Percentiles rank a stretch among this genome's conserved stretches.
These are phyloP conservation scores for Mycena galopus DNA, from an alignment of 768 basidiomycete species.

Conservation along the genomic window DNA sequence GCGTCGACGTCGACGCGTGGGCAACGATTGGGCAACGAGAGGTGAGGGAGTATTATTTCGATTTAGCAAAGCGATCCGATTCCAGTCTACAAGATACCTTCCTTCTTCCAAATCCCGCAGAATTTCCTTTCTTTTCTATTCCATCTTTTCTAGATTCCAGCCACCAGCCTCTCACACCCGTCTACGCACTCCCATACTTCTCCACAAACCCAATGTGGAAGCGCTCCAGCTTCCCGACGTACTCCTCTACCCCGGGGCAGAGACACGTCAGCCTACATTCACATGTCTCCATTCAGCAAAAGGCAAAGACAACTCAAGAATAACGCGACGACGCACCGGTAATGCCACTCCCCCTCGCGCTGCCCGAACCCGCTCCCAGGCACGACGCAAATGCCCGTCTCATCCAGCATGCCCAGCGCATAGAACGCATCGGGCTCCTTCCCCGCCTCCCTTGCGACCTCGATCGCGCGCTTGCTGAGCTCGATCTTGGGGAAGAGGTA, in stretches of 20 bases:
- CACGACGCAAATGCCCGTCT: slow-evolving; percentile 94
- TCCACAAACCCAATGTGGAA: slow-evolving; percentile 53
- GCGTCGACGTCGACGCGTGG: no score
- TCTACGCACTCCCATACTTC: slow-evolving; percentile 36
- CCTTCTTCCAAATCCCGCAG: no score
- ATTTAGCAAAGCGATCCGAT: no score
- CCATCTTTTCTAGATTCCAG: background rate
- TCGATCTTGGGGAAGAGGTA: slow-evolving; percentile 92
- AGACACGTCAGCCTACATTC: slow-evolving; percentile 89
- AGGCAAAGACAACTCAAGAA: no score
- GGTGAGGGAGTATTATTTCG: no score
- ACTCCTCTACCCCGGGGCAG: slow-evolving; percentile 95
- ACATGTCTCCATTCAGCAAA: background rate
- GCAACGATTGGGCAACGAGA: no score
- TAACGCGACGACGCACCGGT: slow-evolving; percentile 59
- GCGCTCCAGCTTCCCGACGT: slow-evolving; percentile 83
- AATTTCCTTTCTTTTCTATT: background rate
- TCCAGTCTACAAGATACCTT: background rate
- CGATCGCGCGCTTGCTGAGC: slow-evolving; percentile 78
- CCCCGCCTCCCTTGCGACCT: slow-evolving; percentile 76
- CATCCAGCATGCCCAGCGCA: slow-evolving; percentile 84
- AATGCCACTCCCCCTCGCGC: slow-evolving; percentile 90
- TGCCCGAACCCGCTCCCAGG: slow-evolving; percentile 97
- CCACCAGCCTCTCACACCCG: background rate
- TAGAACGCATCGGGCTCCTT: slow-evolving; percentile 94